A percentile compares a stretch with the other conserved stretches of the same genome.
Evolutionary conservation across 352 stramenopile species (phyloP).

Genomic region (Phytophthora ohioensis): DNA sequence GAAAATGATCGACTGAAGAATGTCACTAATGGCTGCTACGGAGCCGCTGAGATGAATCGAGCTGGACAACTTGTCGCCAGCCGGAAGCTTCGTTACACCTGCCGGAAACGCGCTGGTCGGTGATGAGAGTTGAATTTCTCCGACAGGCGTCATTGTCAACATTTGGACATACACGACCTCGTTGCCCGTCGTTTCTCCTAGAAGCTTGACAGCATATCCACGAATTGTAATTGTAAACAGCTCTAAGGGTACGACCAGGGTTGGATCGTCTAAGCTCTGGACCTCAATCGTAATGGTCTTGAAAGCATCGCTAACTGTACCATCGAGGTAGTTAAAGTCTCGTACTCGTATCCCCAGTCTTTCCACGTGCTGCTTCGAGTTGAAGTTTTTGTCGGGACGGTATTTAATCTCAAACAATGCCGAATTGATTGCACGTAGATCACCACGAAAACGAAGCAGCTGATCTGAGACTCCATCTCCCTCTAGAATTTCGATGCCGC

Average conservation of each 20-base stretch:
- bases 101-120: slow-evolving; percentile 24
- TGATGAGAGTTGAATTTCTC: slow-evolving; percentile 52
- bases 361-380: slow-evolving; percentile 69
- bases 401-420: slow-evolving; percentile 85
- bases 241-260: slow-evolving; percentile 44
- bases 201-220: slow-evolving; percentile 54
- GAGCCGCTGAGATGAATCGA: slow-evolving; percentile 52
- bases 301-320: slow-evolving; percentile 52
- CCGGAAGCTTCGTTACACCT: slow-evolving; percentile 37
- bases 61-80: slow-evolving; percentile 34
- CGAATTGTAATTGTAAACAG: slow-evolving; percentile 44
- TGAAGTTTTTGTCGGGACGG: slow-evolving; percentile 76
- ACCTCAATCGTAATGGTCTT: slow-evolving; percentile 56
- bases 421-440: slow-evolving; percentile 62
- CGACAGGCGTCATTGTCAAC: slow-evolving; percentile 56
- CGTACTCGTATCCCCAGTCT: slow-evolving; percentile 60
- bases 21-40: slow-evolving; percentile 36
- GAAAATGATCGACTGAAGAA: slow-evolving; percentile 62
- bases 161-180: slow-evolving; percentile 52
- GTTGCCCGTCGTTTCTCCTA: slow-evolving; percentile 25
- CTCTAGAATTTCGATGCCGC: slow-evolving; percentile 52
- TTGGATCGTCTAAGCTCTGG: slow-evolving; percentile 55
- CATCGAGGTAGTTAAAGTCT: slow-evolving; percentile 68
- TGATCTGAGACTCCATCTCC: slow-evolving; percentile 61
- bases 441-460: slow-evolving; percentile 63